Base-by-base conservation (phyloP, 1,284 basidiomycete species). In the Dichomitus squalens region DNA sequence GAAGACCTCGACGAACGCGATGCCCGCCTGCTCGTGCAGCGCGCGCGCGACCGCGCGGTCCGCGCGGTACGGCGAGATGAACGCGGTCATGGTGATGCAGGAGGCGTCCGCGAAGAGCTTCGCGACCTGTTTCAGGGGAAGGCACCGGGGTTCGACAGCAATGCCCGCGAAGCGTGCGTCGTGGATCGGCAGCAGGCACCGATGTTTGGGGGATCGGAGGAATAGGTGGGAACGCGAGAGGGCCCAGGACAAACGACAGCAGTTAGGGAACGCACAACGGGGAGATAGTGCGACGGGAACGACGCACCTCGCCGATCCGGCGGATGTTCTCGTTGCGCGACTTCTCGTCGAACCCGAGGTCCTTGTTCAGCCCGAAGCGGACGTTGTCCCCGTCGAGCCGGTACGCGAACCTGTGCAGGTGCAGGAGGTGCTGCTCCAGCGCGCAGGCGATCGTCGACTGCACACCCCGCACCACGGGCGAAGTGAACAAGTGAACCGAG, bases 271-370 rank as follows among this genome's bases (percentile, higher is more conserved):
- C n/a, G 33, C 7, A 36, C 9, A 20, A 18, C 25, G 21, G 21
- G 16, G 12, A 7, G 20, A 9, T 29, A 47, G 21, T 4, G 12
- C 33, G 0, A 34, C 11, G 18, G 25, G 31, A 21, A 41, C 38
- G 16, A 59, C 76, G 54, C 66, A 92, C 95, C 85, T 99, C 97
- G 63, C 95, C 95, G 63, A 99, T 98, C 54, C 96, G 83, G 53
- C 96, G 88, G 70, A 99, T 98, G 76, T 99, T 99, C 78, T 99
- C 96, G 64, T 95, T 93, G 55, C 96, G 85, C 50, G 95, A 96
- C 70, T 88, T 89, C 70, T 95, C 95, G 67, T 95, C 93, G 71
- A 99, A 99, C 1, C 96, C 95, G 49, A 99, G 87, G 71, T 99
- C 96, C 78, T 94, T 98, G 84, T 99, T 99, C 48, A 99, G 79